Evolutionary conservation across 768 basidiomycete species (phyloP).

Genomic region (Rickenella mellea): DNA sequence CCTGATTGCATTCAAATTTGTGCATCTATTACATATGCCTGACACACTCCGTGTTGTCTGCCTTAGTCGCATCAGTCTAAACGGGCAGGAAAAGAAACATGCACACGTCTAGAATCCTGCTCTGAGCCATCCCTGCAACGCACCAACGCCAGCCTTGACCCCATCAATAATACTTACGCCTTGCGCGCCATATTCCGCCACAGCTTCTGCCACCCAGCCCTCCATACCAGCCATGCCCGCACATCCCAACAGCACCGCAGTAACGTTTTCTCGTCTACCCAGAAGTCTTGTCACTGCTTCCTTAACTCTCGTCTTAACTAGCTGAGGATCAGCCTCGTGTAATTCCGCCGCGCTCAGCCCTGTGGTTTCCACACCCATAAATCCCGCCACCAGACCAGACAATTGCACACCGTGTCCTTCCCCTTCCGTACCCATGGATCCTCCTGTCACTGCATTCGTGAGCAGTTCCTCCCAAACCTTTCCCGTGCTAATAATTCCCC

Average conservation of each 20-base stretch:
- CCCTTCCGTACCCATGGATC: slow-evolving; percentile 11
- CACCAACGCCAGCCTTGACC: slow-evolving; percentile 13
- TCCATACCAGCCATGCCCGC: slow-evolving; percentile 22
- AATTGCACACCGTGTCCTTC: too few relatives aligned
- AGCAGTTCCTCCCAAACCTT: slow-evolving; percentile 23
- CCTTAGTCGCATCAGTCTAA: too few relatives aligned
- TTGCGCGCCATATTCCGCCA: slow-evolving; percentile 5
- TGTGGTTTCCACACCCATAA: slow-evolving; percentile 23
- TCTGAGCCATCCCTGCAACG: slow-evolving; percentile 5
- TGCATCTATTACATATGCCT: too few relatives aligned
- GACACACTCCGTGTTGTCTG: too few relatives aligned
- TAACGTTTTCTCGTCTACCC: slow-evolving; percentile 3
- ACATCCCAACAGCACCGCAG: slow-evolving; percentile 17
- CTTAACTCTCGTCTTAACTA: slow-evolving; percentile 16
- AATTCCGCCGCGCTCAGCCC: slow-evolving; percentile 24
- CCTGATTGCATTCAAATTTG: too few relatives aligned
- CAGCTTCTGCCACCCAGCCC: slow-evolving; percentile 8
- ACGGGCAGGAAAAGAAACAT: too few relatives aligned
- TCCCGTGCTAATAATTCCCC: slow-evolving; percentile 28
- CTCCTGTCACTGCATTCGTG: slow-evolving; percentile 11
- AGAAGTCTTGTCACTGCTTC: slow-evolving; percentile 17
- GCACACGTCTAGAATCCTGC: too few relatives aligned
- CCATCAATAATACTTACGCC: slow-evolving; percentile 17
- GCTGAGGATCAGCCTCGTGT: slow-evolving; percentile 15
- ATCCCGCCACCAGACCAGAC: slow-evolving; percentile 10